Percentiles rank a stretch among this genome's conserved stretches.
These are phyloP conservation scores for Cenchrus americanus DNA, from an alignment of 176 grass and related monocot genomes.

Conservation along the genomic window DNA sequence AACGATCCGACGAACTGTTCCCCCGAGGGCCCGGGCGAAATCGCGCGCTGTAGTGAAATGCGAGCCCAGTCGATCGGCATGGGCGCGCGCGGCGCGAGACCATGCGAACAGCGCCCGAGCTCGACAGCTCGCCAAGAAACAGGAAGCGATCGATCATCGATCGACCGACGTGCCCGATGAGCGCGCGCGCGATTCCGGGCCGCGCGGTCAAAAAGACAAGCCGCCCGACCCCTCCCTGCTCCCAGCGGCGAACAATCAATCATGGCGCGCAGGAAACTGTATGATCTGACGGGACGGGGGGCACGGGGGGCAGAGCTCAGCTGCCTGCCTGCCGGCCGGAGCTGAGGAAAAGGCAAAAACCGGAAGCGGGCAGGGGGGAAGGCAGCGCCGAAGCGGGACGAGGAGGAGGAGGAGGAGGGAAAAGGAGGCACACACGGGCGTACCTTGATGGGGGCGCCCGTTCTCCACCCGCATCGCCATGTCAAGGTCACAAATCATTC, in stretches of 20 bases:
- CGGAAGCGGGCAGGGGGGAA: not conserved
- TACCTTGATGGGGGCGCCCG: conserved; percentile 44
- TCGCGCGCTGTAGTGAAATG: not conserved
- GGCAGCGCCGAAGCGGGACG: conserved; percentile 21
- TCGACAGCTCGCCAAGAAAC: not conserved
- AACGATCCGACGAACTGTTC: conserved; percentile 5
- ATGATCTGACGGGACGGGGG: conserved; percentile 10
- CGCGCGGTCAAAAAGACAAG: not conserved
- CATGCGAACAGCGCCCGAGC: not conserved
- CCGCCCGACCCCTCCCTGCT: not conserved
- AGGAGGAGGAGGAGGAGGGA: not conserved
- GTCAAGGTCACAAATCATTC: conserved; percentile 31
- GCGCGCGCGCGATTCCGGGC: not conserved
- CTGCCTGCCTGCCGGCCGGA: not conserved
- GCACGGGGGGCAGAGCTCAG: not conserved
- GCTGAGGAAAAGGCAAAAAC: not conserved
- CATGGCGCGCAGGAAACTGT: not conserved
- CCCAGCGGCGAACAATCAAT: not conserved
- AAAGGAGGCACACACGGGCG: not conserved
- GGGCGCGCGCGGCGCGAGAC: not conserved
- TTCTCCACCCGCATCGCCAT: conserved; percentile 55
- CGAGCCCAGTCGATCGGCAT: not conserved
- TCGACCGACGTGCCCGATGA: not conserved
- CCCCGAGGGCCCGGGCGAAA: not conserved
- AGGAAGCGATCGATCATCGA: not conserved